Base-by-base conservation (phyloP, 306 rosid species). In the Fragaria vesca region DNA sequence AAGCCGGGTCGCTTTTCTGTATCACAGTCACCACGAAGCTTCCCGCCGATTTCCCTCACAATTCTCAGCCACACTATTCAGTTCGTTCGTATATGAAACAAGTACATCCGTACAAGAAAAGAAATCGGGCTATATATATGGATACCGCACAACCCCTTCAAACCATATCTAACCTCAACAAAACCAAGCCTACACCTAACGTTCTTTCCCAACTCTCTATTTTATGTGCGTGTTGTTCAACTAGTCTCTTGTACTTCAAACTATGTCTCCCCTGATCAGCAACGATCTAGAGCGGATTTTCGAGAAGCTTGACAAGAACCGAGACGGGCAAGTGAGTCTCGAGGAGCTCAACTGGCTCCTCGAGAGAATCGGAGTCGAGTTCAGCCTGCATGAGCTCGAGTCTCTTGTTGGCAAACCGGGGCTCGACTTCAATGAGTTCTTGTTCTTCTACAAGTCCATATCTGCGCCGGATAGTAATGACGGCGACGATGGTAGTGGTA, bases 241-340 rank as follows among this genome's bases (percentile, higher is more conserved):
- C 21, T 38, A 68, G 38, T 60, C 12, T 18, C 21, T 15, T 28
- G 4, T 9, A 1, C 28, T 24, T 24, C 6, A 63, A 57, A 57
- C 60, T 24, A 88, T 94, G 95, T 77, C 78, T 85, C 55, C 84
- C 32, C 78, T 94, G 16, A 72, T 38, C 24, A 61, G 78, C 34
- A 66, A 13, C 32, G 98, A 94, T n/a, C 88, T 94, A 84, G 81
- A 79, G 45, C 81, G 92, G 28, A 91, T 94, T 20, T 94, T 94
- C 80, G 78, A 81, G 71, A 85, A 88, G 79, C 83, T 94, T 15
- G 97, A 91, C 73, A 77, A 42, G 80, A 89, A 91, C 52, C 60
- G 83, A 5, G 98, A 94, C 26, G 94, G 93, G 2, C 80, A 82
- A 2, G 72, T 94, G 76, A 82, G 93, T 77, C 84, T 94, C 2